phyloP scores from a whole-genome alignment of 140 eudicot species.

The Flaveria floridana region DNA sequence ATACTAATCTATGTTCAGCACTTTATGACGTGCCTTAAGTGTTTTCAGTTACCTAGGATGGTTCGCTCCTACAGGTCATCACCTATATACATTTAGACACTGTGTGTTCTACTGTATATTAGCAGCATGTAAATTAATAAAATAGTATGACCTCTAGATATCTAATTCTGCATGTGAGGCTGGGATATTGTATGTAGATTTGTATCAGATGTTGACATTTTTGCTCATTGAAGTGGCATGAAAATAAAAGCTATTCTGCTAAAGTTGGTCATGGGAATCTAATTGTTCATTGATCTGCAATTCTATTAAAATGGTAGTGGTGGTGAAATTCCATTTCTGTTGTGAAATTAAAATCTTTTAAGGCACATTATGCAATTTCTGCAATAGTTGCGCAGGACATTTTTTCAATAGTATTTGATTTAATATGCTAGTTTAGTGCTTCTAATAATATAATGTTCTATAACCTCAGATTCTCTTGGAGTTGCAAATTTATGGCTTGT shows the following conservation, averaged over 20 bases:
- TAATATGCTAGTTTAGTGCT: conserved; percentile 8
- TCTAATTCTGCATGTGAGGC: not conserved
- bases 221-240: conserved; percentile 1
- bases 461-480: conserved; percentile 69
- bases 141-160: not conserved
- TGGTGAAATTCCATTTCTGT: conserved; percentile 4
- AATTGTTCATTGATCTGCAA: conserved; percentile 13
- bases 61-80: conserved; percentile 8
- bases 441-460: conserved; percentile 24
- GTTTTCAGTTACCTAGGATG: not conserved
- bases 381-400: conserved; percentile 5
- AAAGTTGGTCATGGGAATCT: conserved; percentile 3
- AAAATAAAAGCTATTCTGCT: conserved; percentile 15
- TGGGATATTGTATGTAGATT: not conserved
- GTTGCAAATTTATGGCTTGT: conserved; percentile 94
- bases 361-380: conserved; percentile 17
- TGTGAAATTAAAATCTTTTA: conserved; percentile 19
- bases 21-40: not conserved
- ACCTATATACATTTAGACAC: conserved; percentile 16
- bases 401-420: conserved; percentile 4
- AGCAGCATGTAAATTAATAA: not conserved
- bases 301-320: not conserved
- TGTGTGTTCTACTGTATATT: not conserved
- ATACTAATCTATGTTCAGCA: conserved; percentile 10
- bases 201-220: conserved; percentile 3